Evolutionary conservation across 2,329 filamentous ascomycete species (phyloP).

Genomic region (Pseudonectria foliicola): DNA sequence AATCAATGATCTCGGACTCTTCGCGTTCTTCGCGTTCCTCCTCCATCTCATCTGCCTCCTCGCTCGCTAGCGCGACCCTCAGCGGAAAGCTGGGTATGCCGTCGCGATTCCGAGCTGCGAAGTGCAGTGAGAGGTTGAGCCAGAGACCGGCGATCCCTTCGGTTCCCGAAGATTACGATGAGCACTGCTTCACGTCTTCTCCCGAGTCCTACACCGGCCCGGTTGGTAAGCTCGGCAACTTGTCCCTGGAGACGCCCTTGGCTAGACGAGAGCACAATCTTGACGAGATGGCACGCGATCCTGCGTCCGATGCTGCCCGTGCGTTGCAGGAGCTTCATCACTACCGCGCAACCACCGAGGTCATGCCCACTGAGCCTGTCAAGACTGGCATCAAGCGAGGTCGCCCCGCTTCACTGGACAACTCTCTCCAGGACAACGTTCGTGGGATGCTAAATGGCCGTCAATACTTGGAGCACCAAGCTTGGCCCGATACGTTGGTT

Average conservation of each 20-base stretch:
- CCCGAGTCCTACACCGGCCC: conserved; percentile 51
- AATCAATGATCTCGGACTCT: conserved; percentile 60
- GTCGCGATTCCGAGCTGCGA: conserved; percentile 57
- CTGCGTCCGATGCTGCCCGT: conserved; percentile 47
- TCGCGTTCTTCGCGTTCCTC: conserved; percentile 57
- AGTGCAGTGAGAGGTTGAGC: conserved; percentile 51
- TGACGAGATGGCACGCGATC: conserved; percentile 35
- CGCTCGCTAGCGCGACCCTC: conserved; percentile 52
- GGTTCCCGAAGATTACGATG: conserved; percentile 50
- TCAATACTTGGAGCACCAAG: conserved; percentile 21
- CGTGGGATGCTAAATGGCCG: conserved; percentile 49
- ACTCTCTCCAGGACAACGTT: conserved; percentile 59
- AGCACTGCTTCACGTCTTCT: conserved; percentile 44
- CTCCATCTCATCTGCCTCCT: conserved; percentile 57
- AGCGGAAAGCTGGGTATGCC: conserved; percentile 45
- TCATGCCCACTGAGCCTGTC: conserved; percentile 26
- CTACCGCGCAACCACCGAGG: conserved; percentile 34
- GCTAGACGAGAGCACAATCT: conserved; percentile 39
- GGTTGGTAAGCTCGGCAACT: conserved; percentile 43
- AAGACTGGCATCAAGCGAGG: conserved; percentile 49
- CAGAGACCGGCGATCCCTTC: conserved; percentile 46
- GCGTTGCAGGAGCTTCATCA: conserved; percentile 55
- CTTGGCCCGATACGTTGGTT: conserved; percentile 32
- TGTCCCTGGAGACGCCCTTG: conserved; percentile 42
- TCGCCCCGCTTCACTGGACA: conserved; percentile 51